A percentile compares a stretch with the other conserved stretches of the same genome.
These are phyloP conservation scores for Amaranthus cruentus DNA, from an alignment of 148 eudicot species.

Conservation along the genomic window DNA sequence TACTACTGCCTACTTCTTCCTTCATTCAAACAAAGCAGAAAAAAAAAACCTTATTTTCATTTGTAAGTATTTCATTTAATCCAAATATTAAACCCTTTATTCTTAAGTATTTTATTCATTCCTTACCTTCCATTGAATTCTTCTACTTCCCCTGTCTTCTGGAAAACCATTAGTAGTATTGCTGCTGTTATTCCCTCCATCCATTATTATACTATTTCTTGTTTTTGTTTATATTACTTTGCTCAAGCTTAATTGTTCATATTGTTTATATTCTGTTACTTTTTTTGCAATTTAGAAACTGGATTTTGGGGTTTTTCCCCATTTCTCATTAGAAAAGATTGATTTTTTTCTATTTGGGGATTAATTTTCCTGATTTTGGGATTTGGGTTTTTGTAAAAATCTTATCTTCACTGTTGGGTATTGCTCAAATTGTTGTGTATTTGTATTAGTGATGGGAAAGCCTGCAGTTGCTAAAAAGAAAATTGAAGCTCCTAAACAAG, in stretches of 20 bases:
- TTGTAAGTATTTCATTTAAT: neutral
- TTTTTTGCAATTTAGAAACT: constrained; percentile 5
- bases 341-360: constrained; percentile 13
- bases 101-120: constrained; percentile 21
- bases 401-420: constrained; percentile 10
- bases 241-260: neutral
- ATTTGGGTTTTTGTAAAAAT: constrained; percentile 18
- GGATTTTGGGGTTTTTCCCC: constrained; percentile 15
- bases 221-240: constrained; percentile 2
- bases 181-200: constrained; percentile 5
- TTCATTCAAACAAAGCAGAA: neutral
- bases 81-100: neutral
- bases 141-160: constrained; percentile 12
- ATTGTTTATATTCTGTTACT: neutral
- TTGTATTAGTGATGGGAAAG: constrained; percentile 54
- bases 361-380: constrained; percentile 11
- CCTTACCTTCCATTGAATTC: constrained; percentile 10
- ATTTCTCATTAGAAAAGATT: neutral
- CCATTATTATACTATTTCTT: constrained; percentile 3
- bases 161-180: neutral
- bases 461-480: constrained; percentile 59
- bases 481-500: constrained; percentile 25
- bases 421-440: neutral
- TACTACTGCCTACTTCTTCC: constrained; percentile 2
- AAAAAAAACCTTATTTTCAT: neutral